A percentile compares a stretch with the other conserved stretches of the same genome.
Conservation (phyloP, 225 moss, liverwort and hornwort species). For the Sphagnum tenellum region DNA sequence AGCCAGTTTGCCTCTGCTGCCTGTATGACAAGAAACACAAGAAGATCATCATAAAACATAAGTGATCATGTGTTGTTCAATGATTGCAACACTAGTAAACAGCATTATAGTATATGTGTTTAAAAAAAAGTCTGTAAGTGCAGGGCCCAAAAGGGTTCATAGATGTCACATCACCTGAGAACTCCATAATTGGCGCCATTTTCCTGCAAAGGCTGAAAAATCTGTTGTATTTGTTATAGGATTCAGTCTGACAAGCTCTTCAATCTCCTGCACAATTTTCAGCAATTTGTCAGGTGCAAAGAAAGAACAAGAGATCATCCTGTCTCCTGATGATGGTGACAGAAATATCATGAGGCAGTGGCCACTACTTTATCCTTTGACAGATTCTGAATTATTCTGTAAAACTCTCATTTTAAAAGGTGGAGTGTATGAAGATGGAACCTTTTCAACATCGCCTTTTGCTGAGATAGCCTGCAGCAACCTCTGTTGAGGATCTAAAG, state of each 20-base stretch:
- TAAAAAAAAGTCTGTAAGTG: no score
- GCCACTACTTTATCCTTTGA: no score
- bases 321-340: background rate
- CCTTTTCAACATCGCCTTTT: slow-evolving; percentile 63
- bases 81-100: no score
- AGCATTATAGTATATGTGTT: no score
- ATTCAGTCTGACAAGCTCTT: slow-evolving; percentile 51
- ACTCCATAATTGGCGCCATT: slow-evolving; percentile 83
- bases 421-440: slow-evolving; percentile 4
- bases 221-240: slow-evolving; percentile 58
- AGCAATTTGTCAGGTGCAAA: background rate
- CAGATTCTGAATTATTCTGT: no score
- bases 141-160: no score
- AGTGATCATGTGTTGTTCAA: no score
- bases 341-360: no score
- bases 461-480: slow-evolving; percentile 66
- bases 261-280: slow-evolving; percentile 44
- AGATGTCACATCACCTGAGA: slow-evolving; percentile 47
- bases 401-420: no score
- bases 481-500: slow-evolving; percentile 63
- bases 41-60: no score
- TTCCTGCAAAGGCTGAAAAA: slow-evolving; percentile 61
- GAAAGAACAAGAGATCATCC: background rate
- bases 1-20: slow-evolving; percentile 84
- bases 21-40: slow-evolving; percentile 23